Base-by-base conservation (phyloP, 805 yeast species). In the Nakazawaea sp. region DNA sequence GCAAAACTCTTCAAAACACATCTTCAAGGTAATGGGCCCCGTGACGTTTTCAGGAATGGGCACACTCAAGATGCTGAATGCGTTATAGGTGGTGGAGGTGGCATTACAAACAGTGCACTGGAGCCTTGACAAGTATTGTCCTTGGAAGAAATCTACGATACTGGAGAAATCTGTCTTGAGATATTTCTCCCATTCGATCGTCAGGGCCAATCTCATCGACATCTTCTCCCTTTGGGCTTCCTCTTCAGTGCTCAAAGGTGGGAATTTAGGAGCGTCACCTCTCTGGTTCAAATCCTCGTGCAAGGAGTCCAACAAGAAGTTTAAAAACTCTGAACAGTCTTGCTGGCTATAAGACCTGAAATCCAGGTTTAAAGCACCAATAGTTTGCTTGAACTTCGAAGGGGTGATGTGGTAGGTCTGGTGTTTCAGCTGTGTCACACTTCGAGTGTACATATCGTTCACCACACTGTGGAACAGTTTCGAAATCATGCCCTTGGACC, bases 141-240 rank as follows among this genome's bases (percentile, higher is more conserved):
- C 97, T 53, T 86, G 95, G 54, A 86, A 86, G 35, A 76, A 70
- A 46, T 84, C 89, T 2, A 84, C 92, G 18, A 89, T 70, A 1
- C 80, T 68, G 27, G 96, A 86, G 45, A 81, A 78, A 52, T 89
- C 87, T 16, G 84, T 71, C 41, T 77, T 78, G 38, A 86, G 61
- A 53, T 87, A 87, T 40, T 94, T 64, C 50, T 85, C 95, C 97
- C 97, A 89, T 53, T 89, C 96, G 34, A 87, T 75, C 0, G 92
- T 74, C 0, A 95, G 79, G 0, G 95, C 96, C 18, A 83, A 64
- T 40, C 96, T 67, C 2, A 87, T 68, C 0, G 94, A 82, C 50
- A 86, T 58, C 19, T 59, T 58, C 52, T 89, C 97, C 30, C 96
- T 65, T 12, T 69, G 61, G 26, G 64, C 64, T 52, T 88, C 96